Percentiles rank a stretch among this genome's conserved stretches.
Evolutionary conservation across 768 basidiomycete genomes (phyloP).

Genomic region (Tricholoma sp.): DNA sequence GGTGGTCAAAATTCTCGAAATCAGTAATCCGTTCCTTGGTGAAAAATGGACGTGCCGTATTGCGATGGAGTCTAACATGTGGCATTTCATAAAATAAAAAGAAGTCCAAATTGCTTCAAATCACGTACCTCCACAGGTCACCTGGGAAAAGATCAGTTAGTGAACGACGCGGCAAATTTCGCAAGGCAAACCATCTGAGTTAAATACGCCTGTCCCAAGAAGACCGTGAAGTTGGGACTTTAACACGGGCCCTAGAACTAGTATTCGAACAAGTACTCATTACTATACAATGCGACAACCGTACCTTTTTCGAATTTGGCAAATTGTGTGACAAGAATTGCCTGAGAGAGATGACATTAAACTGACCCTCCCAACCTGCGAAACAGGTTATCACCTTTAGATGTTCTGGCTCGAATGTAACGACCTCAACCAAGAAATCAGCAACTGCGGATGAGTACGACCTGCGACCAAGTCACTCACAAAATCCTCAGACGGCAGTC

Average conservation of each 20-base stretch:
- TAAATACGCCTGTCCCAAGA: not conserved
- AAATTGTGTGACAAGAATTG: not conserved
- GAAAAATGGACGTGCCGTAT: conserved; percentile 67
- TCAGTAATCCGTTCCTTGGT: conserved; percentile 49
- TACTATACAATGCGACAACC: too few species aligned
- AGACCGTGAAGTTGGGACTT: not conserved
- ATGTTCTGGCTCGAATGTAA: not conserved
- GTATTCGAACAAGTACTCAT: not conserved
- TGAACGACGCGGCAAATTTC: not conserved
- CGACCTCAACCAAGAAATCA: not conserved
- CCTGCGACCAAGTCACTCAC: not conserved
- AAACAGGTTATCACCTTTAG: not conserved
- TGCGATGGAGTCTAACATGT: conserved; percentile 48
- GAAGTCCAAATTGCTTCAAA: not conserved
- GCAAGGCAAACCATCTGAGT: not conserved
- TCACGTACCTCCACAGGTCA: conserved; percentile 34
- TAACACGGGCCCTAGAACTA: not conserved
- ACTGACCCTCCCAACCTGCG: not conserved
- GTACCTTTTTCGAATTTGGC: conserved; percentile 10
- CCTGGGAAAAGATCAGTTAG: conserved; percentile 8
- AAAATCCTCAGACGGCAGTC: not conserved
- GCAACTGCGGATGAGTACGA: not conserved
- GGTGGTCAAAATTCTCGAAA: conserved; percentile 53
- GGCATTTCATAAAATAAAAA: not conserved
- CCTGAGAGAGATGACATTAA: not conserved